A percentile compares a stretch with the other conserved stretches of the same genome.
Conservation (phyloP, 169 alveolate species). For the Besnoitia besnoiti region DNA sequence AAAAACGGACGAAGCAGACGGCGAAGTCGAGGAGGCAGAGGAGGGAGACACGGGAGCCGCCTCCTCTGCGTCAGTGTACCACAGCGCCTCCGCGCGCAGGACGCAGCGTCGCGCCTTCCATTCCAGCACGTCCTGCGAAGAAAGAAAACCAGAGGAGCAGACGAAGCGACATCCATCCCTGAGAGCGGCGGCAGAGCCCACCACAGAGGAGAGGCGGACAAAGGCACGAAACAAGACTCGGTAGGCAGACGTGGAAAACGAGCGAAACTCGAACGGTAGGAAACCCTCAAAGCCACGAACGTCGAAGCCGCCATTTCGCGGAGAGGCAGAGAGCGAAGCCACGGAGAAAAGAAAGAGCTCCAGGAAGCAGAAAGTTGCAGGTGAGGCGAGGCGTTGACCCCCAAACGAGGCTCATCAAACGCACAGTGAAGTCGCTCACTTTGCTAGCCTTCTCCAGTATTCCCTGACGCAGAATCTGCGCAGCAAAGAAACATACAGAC, state of each 20-base stretch:
- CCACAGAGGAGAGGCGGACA: no score
- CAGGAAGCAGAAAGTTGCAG: background rate
- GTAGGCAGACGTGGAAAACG: no score
- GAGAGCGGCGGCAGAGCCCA: no score
- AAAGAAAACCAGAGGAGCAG: background rate
- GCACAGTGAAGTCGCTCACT: background rate
- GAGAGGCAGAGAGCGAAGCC: no score
- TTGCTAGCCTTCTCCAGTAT: background rate
- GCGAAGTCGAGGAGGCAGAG: background rate
- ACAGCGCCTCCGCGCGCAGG: background rate
- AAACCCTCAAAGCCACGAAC: no score
- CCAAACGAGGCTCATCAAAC: no score
- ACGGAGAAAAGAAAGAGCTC: background rate
- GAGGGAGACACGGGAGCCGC: background rate
- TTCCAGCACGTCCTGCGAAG: background rate
- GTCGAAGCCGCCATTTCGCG: no score
- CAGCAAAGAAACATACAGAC: background rate
- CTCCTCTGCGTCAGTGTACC: background rate
- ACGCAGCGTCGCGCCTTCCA: background rate
- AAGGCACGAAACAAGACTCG: no score
- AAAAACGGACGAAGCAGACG: background rate
- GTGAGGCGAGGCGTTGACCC: background rate
- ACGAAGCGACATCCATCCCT: no score
- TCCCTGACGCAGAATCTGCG: background rate
- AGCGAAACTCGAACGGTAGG: no score